Evolutionary conservation across 352 stramenopile genomes (phyloP).

Genomic region (Globisporangium spiculum): DNA sequence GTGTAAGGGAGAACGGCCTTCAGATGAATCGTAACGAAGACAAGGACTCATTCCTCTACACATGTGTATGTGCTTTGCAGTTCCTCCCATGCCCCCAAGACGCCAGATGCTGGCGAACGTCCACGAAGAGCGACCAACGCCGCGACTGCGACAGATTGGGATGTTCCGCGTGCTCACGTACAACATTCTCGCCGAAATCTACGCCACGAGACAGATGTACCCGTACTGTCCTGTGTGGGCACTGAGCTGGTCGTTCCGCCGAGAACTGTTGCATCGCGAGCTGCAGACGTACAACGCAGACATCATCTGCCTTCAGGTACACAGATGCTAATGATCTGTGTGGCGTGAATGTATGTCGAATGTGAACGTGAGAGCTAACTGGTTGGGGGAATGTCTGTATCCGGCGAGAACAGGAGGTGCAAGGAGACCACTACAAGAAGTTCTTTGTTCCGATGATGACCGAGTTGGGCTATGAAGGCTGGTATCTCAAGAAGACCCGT

Average conservation of each 20-base stretch:
- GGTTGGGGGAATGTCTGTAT: not conserved
- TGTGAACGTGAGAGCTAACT: not conserved
- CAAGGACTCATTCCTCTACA: too few relatives aligned
- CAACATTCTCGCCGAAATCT: constrained; percentile 92
- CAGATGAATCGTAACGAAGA: not conserved
- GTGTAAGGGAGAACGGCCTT: constrained; percentile 57
- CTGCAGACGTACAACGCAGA: constrained; percentile 92
- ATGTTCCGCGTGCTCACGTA: constrained; percentile 88
- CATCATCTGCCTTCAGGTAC: constrained; percentile 93
- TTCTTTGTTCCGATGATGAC: constrained; percentile 95
- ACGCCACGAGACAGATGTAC: constrained; percentile 92
- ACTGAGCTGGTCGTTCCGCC: constrained; percentile 96
- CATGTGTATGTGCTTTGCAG: constrained; percentile 30
- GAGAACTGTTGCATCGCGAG: constrained; percentile 88
- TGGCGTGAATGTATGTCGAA: not conserved
- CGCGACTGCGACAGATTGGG: constrained; percentile 73
- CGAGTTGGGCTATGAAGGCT: constrained; percentile 95
- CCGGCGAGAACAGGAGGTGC: constrained; percentile 89
- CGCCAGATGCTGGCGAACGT: constrained; percentile 83
- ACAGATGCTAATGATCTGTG: not conserved
- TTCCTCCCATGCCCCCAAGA: constrained; percentile 67
- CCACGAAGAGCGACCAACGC: constrained; percentile 69
- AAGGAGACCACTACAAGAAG: constrained; percentile 98
- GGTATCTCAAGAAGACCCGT: constrained; percentile 98
- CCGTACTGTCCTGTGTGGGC: constrained; percentile 97